Base-by-base conservation (phyloP, 2,329 filamentous ascomycete species). In the Penicillium fuscoglaucum region DNA sequence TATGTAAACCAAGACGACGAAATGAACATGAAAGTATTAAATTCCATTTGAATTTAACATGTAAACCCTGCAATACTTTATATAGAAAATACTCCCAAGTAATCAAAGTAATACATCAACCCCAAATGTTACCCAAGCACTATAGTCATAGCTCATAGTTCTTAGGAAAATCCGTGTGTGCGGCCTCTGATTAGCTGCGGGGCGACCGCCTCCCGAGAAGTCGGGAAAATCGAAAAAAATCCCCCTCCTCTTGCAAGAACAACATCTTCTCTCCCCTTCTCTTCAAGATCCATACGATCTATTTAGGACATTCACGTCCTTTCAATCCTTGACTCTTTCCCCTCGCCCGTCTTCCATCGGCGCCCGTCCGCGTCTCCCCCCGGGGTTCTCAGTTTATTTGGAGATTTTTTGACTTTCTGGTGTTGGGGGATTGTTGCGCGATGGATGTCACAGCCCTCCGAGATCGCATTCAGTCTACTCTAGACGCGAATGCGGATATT, bases 381-480 rank as follows among this genome's bases (percentile, higher is more conserved):
- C 57, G 65, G 60, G 63, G 62, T 64, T 55, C 57, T 40, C 55
- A 60, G 58, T 61, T 65, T 64, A 59, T 59, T 63, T 60, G 62
- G 61, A 59, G 61, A 67, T 63, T 65, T 68, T 63, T 63, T 65
- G 55, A 67, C 64, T 67, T 62, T 60, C 55, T 67, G 66, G 68
- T 68, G 66, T 66, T 67, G 70, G 70, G 70, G 74, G 64, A 65
- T 64, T 67, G 69, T 67, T 71, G 68, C 71, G 72, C 60, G 71
- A 87, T 87, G 84, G 84, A 87, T 76, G 83, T 84, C 70, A 78
- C 80, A 71, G 83, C 78, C 68, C 78, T 88, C 66, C 79, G 85
- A 74, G 82, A 82, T 76, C 83, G 85, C 72, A 87, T 88, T 71
- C 81, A 84, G 76, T 82, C 83, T 68, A 87, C 85, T 57, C 81